phyloP scores from a whole-genome alignment of 805 yeast species.

The Diddensiella santjacobensis region DNA sequence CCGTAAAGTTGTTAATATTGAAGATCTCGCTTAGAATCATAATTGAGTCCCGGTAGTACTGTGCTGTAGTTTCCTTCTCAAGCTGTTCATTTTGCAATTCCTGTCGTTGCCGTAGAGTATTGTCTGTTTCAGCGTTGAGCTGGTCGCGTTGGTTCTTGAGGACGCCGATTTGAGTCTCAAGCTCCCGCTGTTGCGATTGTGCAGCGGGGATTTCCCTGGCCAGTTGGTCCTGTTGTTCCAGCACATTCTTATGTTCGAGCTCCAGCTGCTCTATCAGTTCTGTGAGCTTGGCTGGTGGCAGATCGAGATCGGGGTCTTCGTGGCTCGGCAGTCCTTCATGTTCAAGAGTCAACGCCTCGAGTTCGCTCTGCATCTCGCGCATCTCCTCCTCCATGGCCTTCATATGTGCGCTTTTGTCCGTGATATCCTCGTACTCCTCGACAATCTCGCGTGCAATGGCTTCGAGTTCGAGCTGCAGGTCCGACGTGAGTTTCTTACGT shows the following conservation, averaged over 20 bases:
- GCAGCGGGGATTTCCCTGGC: background rate
- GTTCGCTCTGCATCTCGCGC: constrained; percentile 24
- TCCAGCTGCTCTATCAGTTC: constrained; percentile 17
- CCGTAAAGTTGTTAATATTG: constrained; percentile 9
- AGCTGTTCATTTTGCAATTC: constrained; percentile 10
- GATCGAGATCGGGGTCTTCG: constrained; percentile 29
- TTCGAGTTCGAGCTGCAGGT: constrained; percentile 21
- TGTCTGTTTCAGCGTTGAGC: background rate
- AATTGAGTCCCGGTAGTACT: constrained; percentile 20
- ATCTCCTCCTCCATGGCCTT: constrained; percentile 32
- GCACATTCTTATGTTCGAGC: background rate
- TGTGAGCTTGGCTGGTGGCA: constrained; percentile 31
- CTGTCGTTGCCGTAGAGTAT: background rate
- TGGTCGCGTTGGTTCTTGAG: background rate
- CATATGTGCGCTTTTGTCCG: constrained; percentile 31
- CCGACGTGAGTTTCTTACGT: constrained; percentile 26
- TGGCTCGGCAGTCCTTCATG: constrained; percentile 24
- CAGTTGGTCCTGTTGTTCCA: background rate
- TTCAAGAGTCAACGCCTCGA: constrained; percentile 1
- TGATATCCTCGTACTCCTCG: constrained; percentile 28
- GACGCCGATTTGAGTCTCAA: background rate
- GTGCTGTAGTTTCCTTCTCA: constrained; percentile 20
- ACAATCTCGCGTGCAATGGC: constrained; percentile 20
- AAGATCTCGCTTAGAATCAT: constrained; percentile 3
- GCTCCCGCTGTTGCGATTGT: background rate